Evolutionary conservation across 1,139 yeast genomes (phyloP).

Genomic region (Pichia sp.): DNA sequence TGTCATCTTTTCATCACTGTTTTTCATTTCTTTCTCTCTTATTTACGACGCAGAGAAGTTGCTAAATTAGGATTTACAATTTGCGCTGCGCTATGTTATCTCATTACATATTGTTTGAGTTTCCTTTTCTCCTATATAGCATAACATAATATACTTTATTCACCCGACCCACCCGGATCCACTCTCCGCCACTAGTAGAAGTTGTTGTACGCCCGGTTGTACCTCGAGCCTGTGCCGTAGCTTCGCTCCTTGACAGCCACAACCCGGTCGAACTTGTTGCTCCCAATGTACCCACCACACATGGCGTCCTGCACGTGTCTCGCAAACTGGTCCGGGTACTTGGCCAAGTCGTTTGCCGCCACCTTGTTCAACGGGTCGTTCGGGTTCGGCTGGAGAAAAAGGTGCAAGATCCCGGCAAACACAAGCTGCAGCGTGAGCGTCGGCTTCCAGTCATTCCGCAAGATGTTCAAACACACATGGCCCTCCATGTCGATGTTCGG

Average conservation of each 20-base stretch:
- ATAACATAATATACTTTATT: not conserved
- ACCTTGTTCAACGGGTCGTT: slow-evolving; percentile 88
- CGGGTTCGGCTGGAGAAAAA: slow-evolving; percentile 87
- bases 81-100: not conserved
- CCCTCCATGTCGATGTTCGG: slow-evolving; percentile 92
- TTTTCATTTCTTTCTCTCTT: not conserved
- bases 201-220: slow-evolving; percentile 1
- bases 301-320: slow-evolving; percentile 59
- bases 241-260: not conserved
- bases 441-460: slow-evolving; percentile 96
- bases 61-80: slow-evolving; percentile 2
- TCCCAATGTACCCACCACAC: slow-evolving; percentile 66
- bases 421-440: slow-evolving; percentile 79
- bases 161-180: not conserved
- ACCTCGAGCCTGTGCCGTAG: not conserved
- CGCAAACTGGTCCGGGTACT: slow-evolving; percentile 53
- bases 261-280: slow-evolving; percentile 61
- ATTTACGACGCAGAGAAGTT: not conserved
- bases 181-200: not conserved
- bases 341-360: slow-evolving; percentile 74
- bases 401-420: slow-evolving; percentile 77
- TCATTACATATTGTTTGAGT: not conserved
- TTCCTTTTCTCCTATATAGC: not conserved
- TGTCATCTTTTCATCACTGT: not conserved
- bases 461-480: slow-evolving; percentile 83